Evolutionary conservation across 2,329 filamentous ascomycete species (phyloP), one percentile per base, ranked within the genome.

Genomic region (Dactylellina drechsleri): DNA sequence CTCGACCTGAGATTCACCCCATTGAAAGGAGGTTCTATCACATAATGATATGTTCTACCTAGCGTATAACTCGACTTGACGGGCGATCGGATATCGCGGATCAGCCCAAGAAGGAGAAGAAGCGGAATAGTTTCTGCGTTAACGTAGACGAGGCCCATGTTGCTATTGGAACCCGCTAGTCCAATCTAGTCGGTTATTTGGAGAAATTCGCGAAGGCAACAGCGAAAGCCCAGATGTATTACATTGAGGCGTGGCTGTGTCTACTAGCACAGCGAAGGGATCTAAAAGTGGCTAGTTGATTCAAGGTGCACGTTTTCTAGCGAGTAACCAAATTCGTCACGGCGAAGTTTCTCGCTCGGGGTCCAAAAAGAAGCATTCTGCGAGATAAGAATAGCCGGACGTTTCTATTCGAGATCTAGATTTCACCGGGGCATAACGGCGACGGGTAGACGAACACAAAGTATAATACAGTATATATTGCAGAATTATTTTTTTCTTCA

Each of bases 371-470:
- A 74, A 59, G 49, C n/a, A 66, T 52, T 49, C 70, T 74, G 70
- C 70, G 62, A 74, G 70, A 74, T 67, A 67, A 74, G 64, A 74
- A 67, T 74, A 41, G 40, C 43, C 50, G 50, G 20, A 8, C n/a
- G 57, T n/a, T 54, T 23, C 43, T 16, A n/a, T 4, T 66, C n/a
- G 62, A 64, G 62, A 74, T 74, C 70, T 67, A 59, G 62, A 67
- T 59, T 47, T 15, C 28, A 10, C 56, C 31, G 50, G 62, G 45
- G 58, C n/a, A 23, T 28, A 41, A 49, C 54, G 54, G 54, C 53
- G 64, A 54, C 64, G 31, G 31, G 31, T 36, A 49, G 53, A 49
- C 54, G 43, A 28, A 41, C 43, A 66, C 52, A 66, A 56, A 56
- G 61, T 66, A 66, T 66, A 66, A 56, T 66, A 50, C 15, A 40